These are phyloP conservation scores for Blastobotrys muscicola DNA, from an alignment of 805 yeast species.

Conservation along the genomic window DNA sequence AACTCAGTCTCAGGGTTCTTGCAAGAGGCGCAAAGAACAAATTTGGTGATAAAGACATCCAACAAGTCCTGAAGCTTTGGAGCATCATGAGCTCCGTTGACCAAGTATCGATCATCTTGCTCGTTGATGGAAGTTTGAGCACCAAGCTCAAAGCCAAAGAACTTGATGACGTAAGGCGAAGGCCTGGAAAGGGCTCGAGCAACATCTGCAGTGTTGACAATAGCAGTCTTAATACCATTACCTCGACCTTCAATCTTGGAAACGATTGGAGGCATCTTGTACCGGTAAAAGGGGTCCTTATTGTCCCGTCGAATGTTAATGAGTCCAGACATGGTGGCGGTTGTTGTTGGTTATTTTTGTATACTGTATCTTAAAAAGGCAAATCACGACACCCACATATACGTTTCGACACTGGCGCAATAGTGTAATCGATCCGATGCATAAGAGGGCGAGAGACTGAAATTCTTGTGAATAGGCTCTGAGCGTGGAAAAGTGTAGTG, in stretches of 20 bases:
- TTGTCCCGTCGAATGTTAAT: slow-evolving; percentile 95
- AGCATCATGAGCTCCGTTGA: slow-evolving; percentile 91
- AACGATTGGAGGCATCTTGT: slow-evolving; percentile 97
- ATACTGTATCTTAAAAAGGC: background rate
- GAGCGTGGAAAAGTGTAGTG: background rate
- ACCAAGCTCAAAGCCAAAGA: slow-evolving; percentile 93
- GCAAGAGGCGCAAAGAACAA: slow-evolving; percentile 89
- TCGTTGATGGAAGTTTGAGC: slow-evolving; percentile 86
- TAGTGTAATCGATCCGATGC: background rate
- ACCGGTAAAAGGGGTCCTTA: slow-evolving; percentile 97
- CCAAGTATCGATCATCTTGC: slow-evolving; percentile 74
- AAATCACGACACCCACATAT: background rate
- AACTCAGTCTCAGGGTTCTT: slow-evolving; percentile 97
- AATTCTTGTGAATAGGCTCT: background rate
- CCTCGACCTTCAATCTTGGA: slow-evolving; percentile 98
- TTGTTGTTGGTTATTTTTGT: background rate
- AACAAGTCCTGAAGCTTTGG: slow-evolving; percentile 83
- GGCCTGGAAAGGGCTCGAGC: slow-evolving; percentile 94
- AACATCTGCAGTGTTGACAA: slow-evolving; percentile 82
- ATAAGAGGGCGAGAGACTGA: background rate
- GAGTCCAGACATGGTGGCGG: slow-evolving; percentile 52
- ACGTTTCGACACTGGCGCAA: no score
- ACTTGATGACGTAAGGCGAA: slow-evolving; percentile 82
- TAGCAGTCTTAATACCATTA: slow-evolving; percentile 96
- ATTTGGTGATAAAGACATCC: slow-evolving; percentile 89